Evolutionary conservation across 495 filamentous ascomycete genomes (phyloP).

Genomic region (Usnea hakonensis): DNA sequence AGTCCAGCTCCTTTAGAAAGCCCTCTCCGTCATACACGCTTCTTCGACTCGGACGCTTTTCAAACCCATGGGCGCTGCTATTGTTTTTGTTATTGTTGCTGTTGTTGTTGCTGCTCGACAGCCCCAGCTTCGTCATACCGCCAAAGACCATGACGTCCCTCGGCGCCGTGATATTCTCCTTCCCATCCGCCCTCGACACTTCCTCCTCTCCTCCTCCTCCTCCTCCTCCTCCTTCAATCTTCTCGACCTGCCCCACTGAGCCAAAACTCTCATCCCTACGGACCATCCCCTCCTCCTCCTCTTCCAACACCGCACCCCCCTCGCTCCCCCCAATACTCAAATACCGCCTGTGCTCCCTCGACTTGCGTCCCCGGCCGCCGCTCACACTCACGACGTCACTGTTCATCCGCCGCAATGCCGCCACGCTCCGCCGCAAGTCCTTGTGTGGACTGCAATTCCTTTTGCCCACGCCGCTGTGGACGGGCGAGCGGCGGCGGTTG

Average conservation of each 20-base stretch:
- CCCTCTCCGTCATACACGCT: conserved; percentile 46
- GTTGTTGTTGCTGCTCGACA: not conserved
- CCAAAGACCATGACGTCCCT: not conserved
- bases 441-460: not conserved
- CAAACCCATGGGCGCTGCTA: not conserved
- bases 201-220: not conserved
- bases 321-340: conserved; percentile 17
- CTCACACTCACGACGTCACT: conserved; percentile 19
- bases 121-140: conserved; percentile 1
- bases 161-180: not conserved
- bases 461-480: conserved; percentile 4
- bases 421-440: not conserved
- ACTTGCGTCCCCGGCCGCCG: not conserved
- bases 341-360: conserved; percentile 12
- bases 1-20: conserved; percentile 36
- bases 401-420: conserved; percentile 22
- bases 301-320: conserved; percentile 1
- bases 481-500: not conserved
- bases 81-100: not conserved
- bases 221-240: not conserved
- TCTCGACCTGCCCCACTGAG: not conserved
- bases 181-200: not conserved
- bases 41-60: not conserved
- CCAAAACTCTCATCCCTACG: too few species aligned
- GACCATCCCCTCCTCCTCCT: not conserved